Evolutionary conservation across 1,284 basidiomycete genomes (phyloP).

Genomic region (Malassezia sympodialis): DNA sequence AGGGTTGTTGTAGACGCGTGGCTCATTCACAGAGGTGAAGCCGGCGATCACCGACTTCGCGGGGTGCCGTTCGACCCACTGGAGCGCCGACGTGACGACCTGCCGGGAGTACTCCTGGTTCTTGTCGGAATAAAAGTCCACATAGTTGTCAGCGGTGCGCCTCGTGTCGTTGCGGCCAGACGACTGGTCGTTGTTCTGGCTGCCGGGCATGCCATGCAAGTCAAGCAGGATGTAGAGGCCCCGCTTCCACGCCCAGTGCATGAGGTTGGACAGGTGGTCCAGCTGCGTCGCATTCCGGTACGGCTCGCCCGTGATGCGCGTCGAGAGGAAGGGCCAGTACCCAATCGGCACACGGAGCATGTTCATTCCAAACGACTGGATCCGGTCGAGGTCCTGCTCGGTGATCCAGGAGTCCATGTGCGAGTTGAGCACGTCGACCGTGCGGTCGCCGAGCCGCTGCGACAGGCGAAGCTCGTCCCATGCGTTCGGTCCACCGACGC

Average conservation of each 20-base stretch:
- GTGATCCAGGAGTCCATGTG: slow-evolving; percentile 49
- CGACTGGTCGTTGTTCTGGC: slow-evolving; percentile 48
- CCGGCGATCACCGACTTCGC: slow-evolving; percentile 38
- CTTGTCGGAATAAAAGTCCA: slow-evolving; percentile 25
- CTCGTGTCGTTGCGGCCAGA: slow-evolving; percentile 39
- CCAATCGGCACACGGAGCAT: slow-evolving; percentile 49
- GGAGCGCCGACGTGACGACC: slow-evolving; percentile 27
- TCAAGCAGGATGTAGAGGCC: slow-evolving; percentile 50
- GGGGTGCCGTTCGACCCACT: slow-evolving; percentile 28
- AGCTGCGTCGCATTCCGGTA: slow-evolving; percentile 30
- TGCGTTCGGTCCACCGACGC: slow-evolving; percentile 36
- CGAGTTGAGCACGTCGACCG: slow-evolving; percentile 26
- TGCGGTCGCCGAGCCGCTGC: slow-evolving; percentile 33
- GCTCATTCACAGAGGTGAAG: slow-evolving; percentile 42
- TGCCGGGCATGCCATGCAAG: slow-evolving; percentile 50
- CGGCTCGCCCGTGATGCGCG: slow-evolving; percentile 24
- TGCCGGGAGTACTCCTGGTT: slow-evolving; percentile 31
- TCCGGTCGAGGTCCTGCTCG: slow-evolving; percentile 47
- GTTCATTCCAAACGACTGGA: slow-evolving; percentile 43
- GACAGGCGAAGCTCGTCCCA: slow-evolving; percentile 49
- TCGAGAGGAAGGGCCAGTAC: slow-evolving; percentile 45
- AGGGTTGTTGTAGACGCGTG: slow-evolving; percentile 15
- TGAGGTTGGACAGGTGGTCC: slow-evolving; percentile 32
- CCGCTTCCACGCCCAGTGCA: slow-evolving; percentile 44
- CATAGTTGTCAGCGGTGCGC: slow-evolving; percentile 18